Evolutionary conservation across 2,329 filamentous ascomycete species (phyloP), one percentile per base, ranked within the genome.

Genomic region (Geosmithia morbida): DNA sequence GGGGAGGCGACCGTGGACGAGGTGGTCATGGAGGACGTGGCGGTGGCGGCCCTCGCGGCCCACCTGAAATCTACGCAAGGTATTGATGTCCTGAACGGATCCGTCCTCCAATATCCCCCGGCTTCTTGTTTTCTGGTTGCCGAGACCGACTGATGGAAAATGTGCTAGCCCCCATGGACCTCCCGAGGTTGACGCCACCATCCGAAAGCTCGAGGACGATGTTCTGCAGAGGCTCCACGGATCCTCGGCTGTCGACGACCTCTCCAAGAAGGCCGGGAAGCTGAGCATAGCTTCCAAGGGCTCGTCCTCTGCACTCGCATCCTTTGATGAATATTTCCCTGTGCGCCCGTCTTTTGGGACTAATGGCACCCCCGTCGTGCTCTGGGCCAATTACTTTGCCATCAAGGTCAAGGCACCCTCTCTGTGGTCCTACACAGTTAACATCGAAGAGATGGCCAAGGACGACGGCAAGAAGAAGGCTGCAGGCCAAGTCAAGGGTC

Each of bases 351-450:
- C 66, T 1, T 78, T 69, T 51, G 73, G 74, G 18, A 64, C 56
- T 2, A 53, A 52, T 5, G 75, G 75, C 3, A 57, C 44, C 1
- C 43, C 56, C 0, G 66, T 74, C 2, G 53, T 61, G 2, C 60
- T 79, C 0, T 77, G 72, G 71, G 62, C 73, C 4, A 79, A 79
- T 56, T 78, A 73, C 52, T 77, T 75, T 53, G 59, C 59, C 1
- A 49, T 79, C 44, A 54, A 62, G 7, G 51, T 71, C 7, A 63
- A 64, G 41, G 54, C 59, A 0, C 54, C 61, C 2, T 49, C 52
- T 0, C 49, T 75, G 4, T 69, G 64, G 55, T 70, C 66, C 48
- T 78, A 78, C 55, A 63, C 61, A 2, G 50, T 77, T 10, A 58
- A 64, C 1, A 64, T 68, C 11, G 53, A 50, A 1, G 56, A 62